Evolutionary conservation across 495 filamentous ascomycete genomes (phyloP), one percentile per base, ranked within the genome.

Genomic region (Astrocystis sublimbata): DNA sequence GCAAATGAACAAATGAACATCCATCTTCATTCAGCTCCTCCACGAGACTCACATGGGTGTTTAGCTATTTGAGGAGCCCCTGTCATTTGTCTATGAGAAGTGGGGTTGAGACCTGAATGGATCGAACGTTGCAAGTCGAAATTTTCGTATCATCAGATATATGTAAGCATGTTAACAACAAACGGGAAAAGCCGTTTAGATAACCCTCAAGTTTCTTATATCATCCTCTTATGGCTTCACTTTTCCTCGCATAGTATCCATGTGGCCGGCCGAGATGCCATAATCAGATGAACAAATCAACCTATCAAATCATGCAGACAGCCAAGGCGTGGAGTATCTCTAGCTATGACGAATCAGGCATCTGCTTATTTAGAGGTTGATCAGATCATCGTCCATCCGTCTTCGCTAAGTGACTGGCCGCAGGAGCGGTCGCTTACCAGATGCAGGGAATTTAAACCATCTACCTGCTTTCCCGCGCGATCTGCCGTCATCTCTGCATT

Each of bases 381-480:
- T 52, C 49, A 17, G 30, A 52, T 52, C 49, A 28, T 21, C 49
- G 33, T 52, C 30, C 49, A 30, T 35, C 49, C 24, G 6, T 36
- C 33, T 10, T 52, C 49, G 49, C 49, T 52, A 35, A 35, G 28
- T 19, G 49, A 35, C 49, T 19, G 49, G 49, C 49, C 49, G 49
- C 49, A 52, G 49, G 30, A 52, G 26, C 49, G 49, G 49, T 52
- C 49, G 49, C 49, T 52, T 52, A 30, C 49, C 13, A 6, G 33
- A 36, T 36, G 6, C 6, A 13, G 26, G 28, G 28, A 17, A 36
- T 26, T 35, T 23, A 13, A 19, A 52, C 49, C 6, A 52, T 52
- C 30, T 35, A 35, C 49, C 33, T 36, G 13, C 33, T 6, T 26
- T 47, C 43, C 21, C 23, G n/a, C 43, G 43, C 43, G 28, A 30